phyloP scores from a whole-genome alignment of 2,329 filamentous ascomycete genomes.

The Penicillium brevicompactum region DNA sequence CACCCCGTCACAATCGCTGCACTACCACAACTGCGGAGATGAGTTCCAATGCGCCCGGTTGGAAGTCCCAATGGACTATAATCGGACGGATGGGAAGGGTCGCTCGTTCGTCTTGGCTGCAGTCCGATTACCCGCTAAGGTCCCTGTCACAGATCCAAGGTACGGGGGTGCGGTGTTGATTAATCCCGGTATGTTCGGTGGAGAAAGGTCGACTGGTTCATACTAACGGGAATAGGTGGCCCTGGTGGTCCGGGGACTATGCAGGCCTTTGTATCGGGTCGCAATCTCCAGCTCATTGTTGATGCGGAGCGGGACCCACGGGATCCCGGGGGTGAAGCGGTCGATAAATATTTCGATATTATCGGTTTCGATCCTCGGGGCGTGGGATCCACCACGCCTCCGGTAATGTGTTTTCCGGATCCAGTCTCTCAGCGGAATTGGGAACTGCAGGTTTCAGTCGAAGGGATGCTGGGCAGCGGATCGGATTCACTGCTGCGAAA shows the following conservation, averaged over 20 bases:
- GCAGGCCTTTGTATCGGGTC: conserved; percentile 35
- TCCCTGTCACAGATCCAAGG: conserved; percentile 42
- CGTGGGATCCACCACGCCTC: conserved; percentile 44
- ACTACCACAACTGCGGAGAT: conserved; percentile 48
- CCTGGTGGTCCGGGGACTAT: conserved; percentile 48
- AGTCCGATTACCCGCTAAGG: conserved; percentile 49
- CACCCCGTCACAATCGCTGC: conserved; percentile 30
- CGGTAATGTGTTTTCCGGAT: conserved; percentile 44
- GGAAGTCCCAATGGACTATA: conserved; percentile 52
- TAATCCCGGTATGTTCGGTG: conserved; percentile 43
- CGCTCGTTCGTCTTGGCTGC: conserved; percentile 47
- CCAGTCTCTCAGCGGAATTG: conserved; percentile 33
- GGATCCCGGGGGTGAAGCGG: not conserved
- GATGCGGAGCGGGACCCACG: conserved; percentile 34
- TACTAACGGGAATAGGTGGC: conserved; percentile 33
- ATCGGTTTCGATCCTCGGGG: conserved; percentile 50
- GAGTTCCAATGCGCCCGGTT: conserved; percentile 53
- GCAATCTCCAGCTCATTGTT: conserved; percentile 40
- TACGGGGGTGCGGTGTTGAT: conserved; percentile 52
- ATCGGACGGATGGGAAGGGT: conserved; percentile 34
- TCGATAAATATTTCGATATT: conserved; percentile 42
- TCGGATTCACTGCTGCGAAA: conserved; percentile 30
- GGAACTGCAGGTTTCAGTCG: conserved; percentile 37
- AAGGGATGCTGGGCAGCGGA: conserved; percentile 39
- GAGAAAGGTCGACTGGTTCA: not conserved